Evolutionary conservation across 306 rosid genomes (phyloP), one percentile per base, ranked within the genome.

Genomic region (Coriaria nepalensis): DNA sequence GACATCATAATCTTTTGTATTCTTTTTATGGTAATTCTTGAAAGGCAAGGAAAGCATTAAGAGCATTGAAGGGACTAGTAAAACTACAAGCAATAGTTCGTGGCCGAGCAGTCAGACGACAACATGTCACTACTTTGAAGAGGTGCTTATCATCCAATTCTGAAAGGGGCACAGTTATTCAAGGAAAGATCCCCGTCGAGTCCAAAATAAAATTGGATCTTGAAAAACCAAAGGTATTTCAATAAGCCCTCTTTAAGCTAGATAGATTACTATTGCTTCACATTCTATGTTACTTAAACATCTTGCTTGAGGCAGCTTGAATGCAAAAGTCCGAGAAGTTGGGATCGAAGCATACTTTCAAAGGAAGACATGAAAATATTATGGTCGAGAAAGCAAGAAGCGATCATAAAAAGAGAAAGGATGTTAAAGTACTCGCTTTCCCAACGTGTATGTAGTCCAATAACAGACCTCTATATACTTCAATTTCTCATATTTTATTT

Each of bases 21-120:
- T 45, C 32, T 13, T 42, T 10, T 32, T 9, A 20, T 45, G 32
- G 59, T 29, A 37, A 37, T 66, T 60, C 48, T 67, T 33, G 68
- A 75, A 65, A 82, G 96, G 94, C 96, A 33, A 87, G 84, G 69
- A 87, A 87, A 72, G 94, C 96, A 38, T 42, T 83, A 60, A 67
- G 74, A 67, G 93, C 93, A 39, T 63, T 83, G 74, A 83, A 76
- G 66, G 96, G 96, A 55, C 57, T 87, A 15, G 83, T 83, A 49
- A 75, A 68, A 68, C 71, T 87, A 47, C 96, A 87, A 70, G 94
- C 96, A 44, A 71, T 83, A 54, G 68, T 74, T 71, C 87, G 96
- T 0, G 96, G 96, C 33, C 65, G 76, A 65, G 82, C 79, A 2
- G 93, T 71, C 71, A 80, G 96, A 46, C 78, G 77, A 14, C 80